These are phyloP conservation scores for Rhododendron ovatum DNA, from an alignment of 148 eudicot species.

Conservation along the genomic window DNA sequence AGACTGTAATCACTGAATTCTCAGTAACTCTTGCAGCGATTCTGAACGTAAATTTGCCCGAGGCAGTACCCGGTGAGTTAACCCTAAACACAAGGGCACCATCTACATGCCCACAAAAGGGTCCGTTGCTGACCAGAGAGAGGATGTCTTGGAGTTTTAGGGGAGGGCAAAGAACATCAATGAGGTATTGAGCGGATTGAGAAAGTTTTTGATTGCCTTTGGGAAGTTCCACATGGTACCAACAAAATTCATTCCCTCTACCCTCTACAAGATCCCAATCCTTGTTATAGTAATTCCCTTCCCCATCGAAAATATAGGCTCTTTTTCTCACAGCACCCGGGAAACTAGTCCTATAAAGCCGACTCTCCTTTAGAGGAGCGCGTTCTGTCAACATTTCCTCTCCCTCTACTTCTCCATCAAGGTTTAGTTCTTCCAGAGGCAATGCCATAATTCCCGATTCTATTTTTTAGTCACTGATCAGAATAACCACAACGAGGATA, in stretches of 20 bases:
- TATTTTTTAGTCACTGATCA: neutral
- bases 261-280: slow-evolving; percentile 88
- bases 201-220: slow-evolving; percentile 75
- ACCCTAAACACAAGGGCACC: slow-evolving; percentile 90
- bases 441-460: slow-evolving; percentile 25
- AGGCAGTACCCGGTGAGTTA: slow-evolving; percentile 82
- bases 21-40: slow-evolving; percentile 90
- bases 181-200: slow-evolving; percentile 74
- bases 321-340: slow-evolving; percentile 55
- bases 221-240: slow-evolving; percentile 94
- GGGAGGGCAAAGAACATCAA: slow-evolving; percentile 86
- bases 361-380: slow-evolving; percentile 27
- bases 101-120: slow-evolving; percentile 86
- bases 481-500: neutral
- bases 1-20: slow-evolving; percentile 84
- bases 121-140: slow-evolving; percentile 85
- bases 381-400: slow-evolving; percentile 40
- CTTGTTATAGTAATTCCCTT: slow-evolving; percentile 79
- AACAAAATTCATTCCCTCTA: slow-evolving; percentile 77
- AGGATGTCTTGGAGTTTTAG: slow-evolving; percentile 90
- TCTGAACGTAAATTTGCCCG: slow-evolving; percentile 74
- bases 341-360: slow-evolving; percentile 21
- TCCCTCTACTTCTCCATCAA: slow-evolving; percentile 22
- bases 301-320: slow-evolving; percentile 92
- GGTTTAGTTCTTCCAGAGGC: slow-evolving; percentile 18